Evolutionary conservation across 495 filamentous ascomycete species (phyloP), one percentile per base, ranked within the genome.

Genomic region (Hypoxylon trugodes): DNA sequence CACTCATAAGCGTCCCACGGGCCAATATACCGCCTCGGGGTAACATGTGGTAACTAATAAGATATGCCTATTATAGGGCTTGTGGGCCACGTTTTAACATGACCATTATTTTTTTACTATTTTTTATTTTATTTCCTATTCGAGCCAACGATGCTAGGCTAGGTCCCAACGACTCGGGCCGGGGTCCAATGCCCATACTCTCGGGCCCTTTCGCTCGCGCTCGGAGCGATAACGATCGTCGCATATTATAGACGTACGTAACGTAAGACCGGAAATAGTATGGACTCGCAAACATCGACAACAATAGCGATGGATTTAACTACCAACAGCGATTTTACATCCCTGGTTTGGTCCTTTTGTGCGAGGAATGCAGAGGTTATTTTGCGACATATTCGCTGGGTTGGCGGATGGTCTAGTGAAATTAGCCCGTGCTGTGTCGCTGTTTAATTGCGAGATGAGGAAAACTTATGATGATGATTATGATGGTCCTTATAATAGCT

Each of bases 1-100:
- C 19, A 10, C 43, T 38, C 37, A 24, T 41, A 33, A 45, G 24
- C 28, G 45, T 57, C 26, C 57, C 35, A 42, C 24, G 46, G 19
- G 28, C 28, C 28, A 30, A 28, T 37, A 38, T 51, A 45, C 46
- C 37, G 30, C 41, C 22, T 21, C 21, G 38, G 37, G 47, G 38
- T n/a, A n/a, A 51, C 35, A 13, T 6, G n/a, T 13, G 32, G 7
- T 12, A 36, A 36, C 32, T 49, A 32, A 49, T 49, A 33, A 30
- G 28, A 35, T n/a, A n/a, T 3, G 32, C 7, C 32, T 2, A 36
- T 36, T 36, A 36, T 36, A 36, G 32, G 32, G 15, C n/a, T n/a
- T n/a, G n/a, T n/a, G n/a, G n/a, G n/a, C n/a, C n/a, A n/a, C n/a
- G n/a, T n/a, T n/a, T n/a, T n/a, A n/a, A n/a, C n/a, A n/a, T n/a